These are phyloP conservation scores for Alternaria longipes DNA, from an alignment of 2,329 filamentous ascomycete genomes.

Conservation along the genomic window DNA sequence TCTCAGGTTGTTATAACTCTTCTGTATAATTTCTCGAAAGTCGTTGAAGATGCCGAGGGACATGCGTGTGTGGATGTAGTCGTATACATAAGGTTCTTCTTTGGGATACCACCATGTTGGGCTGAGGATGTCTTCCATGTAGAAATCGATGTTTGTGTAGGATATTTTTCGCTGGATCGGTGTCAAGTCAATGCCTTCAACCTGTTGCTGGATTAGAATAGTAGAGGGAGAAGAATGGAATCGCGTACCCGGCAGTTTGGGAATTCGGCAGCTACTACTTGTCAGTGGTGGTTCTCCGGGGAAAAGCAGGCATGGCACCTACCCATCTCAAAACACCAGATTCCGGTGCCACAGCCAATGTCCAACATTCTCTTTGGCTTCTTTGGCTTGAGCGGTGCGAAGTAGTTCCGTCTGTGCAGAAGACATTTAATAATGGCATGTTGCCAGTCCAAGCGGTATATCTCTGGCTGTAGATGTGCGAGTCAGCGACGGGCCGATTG, in stretches of 20 bases:
- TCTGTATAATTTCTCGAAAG: conserved; percentile 64
- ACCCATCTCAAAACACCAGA: conserved; percentile 56
- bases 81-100: conserved; percentile 52
- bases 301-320: conserved; percentile 19
- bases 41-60: conserved; percentile 67
- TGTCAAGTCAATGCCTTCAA: conserved; percentile 55
- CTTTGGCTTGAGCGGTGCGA: conserved; percentile 46
- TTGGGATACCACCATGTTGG: conserved; percentile 65
- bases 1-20: conserved; percentile 62
- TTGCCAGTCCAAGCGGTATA: conserved; percentile 51
- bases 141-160: conserved; percentile 77
- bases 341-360: conserved; percentile 55
- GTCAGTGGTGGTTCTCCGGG: conserved; percentile 28
- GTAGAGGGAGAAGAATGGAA: background rate
- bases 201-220: conserved; percentile 38
- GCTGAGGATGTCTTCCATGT: conserved; percentile 73
- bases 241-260: conserved; percentile 43
- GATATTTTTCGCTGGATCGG: conserved; percentile 56
- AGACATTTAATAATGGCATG: conserved; percentile 51
- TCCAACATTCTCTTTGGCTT: conserved; percentile 51
- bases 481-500: conserved; percentile 23
- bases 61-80: conserved; percentile 68
- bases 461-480: conserved; percentile 42
- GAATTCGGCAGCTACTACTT: conserved; percentile 43
- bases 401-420: conserved; percentile 47